phyloP scores from a whole-genome alignment of 345 rosid species.

The Eucalyptus victrix region DNA sequence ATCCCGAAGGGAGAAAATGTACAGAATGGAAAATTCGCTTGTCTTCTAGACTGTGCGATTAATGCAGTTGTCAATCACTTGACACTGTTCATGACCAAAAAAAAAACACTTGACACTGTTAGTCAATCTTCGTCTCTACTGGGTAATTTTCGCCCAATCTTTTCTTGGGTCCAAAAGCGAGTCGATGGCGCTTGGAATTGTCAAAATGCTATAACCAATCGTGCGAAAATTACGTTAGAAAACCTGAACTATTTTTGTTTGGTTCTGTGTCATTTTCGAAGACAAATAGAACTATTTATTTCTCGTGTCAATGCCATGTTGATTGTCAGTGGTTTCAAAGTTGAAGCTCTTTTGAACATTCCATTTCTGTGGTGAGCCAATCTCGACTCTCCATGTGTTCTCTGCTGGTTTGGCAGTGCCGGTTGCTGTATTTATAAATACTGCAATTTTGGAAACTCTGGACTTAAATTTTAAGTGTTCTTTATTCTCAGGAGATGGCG shows the following conservation, averaged over 20 bases:
- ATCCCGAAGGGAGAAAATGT: not conserved
- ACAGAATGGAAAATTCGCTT: not conserved
- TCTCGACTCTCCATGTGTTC: not conserved
- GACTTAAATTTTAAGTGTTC: not conserved
- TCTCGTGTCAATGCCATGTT: not conserved
- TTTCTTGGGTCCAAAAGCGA: not conserved
- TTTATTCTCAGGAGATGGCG: not conserved
- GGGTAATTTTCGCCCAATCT: not conserved
- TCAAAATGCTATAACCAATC: not conserved
- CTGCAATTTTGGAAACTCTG: not conserved
- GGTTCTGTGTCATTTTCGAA: not conserved
- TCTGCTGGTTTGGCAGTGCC: not conserved
- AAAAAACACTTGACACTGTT: no score
- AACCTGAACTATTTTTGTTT: not conserved
- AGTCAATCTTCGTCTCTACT: not conserved
- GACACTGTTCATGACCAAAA: not conserved
- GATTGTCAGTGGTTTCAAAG: not conserved
- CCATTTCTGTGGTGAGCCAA: not conserved
- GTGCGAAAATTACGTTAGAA: not conserved
- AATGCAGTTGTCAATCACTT: not conserved
- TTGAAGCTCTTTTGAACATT: not conserved
- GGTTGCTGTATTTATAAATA: not conserved
- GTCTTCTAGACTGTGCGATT: not conserved
- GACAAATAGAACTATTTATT: not conserved
- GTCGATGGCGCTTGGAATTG: not conserved